Base-by-base conservation (phyloP, 345 rosid genomes). In the Salix brachista region DNA sequence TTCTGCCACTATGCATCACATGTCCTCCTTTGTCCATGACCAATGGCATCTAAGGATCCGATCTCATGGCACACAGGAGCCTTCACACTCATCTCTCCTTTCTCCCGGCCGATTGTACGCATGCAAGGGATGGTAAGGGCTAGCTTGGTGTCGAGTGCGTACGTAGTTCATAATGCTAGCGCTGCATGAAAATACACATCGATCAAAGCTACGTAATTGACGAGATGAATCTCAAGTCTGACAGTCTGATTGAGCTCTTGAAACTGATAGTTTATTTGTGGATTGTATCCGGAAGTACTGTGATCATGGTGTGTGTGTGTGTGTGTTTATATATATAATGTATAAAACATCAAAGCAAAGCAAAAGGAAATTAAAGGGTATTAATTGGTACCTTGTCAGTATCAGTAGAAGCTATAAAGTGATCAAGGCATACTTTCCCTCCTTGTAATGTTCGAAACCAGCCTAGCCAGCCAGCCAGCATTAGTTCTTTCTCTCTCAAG, bases 111-210 rank as follows among this genome's bases (percentile, higher is more conserved):
- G 41, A 56, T 65, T 56, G 81, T 79, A 83, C 73, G 80, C 56
- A 78, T 80, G 70, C 76, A 30, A 30, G 32, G 32, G 68, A 68
- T 72, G 67, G 11, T 46, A 54, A 54, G 61, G 12, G 61, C 46
- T 17, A 7, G n/a, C 8, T 18, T 5, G 60, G 56, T 1, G 6
- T 50, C 9, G 1, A 6, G 41, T 39, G 41, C 41, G 9, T 39
- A 1, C 41, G 41, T 39, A 39, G 9, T 9, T 39, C 42, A 9
- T 8, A 39, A 39, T 8, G 42, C n/a, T 54, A 54, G 52, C 52
- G 60, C 44, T 75, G 87, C 91, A 82, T 83, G 89, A 83, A 89
- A 89, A 88, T 88, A 86, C 89, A 77, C 83, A 1, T 65, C 67
- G 60, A 79, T 77, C 78, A 34, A 52, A 70, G 82, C 80, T 34